These are phyloP conservation scores for Populus hybrid DNA, from an alignment of 441 rosid species.

Conservation along the genomic window DNA sequence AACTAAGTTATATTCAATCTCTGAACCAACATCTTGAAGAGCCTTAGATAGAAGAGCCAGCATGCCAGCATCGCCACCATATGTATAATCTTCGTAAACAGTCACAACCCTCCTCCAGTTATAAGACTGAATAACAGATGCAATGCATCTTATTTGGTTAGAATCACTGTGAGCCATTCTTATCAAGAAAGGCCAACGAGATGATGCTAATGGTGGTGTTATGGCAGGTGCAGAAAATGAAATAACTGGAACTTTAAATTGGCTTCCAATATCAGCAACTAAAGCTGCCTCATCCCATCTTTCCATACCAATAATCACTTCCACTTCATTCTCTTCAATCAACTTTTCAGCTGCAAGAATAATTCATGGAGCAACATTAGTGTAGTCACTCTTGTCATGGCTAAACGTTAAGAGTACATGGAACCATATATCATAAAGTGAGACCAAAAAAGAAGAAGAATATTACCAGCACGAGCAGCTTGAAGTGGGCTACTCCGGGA, in stretches of 20 bases:
- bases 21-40: constrained; percentile 27
- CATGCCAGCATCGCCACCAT: constrained; percentile 34
- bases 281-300: constrained; percentile 48
- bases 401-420: neutral
- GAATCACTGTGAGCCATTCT: constrained; percentile 30
- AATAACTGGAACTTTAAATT: constrained; percentile 35
- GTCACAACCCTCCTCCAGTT: constrained; percentile 36
- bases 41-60: constrained; percentile 27
- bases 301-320: constrained; percentile 43
- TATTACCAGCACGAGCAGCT: constrained; percentile 35
- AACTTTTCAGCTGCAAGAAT: constrained; percentile 35
- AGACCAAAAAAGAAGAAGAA: neutral
- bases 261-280: constrained; percentile 40
- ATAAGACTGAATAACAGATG: constrained; percentile 30
- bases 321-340: constrained; percentile 29
- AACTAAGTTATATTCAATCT: constrained; percentile 37
- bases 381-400: neutral
- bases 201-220: constrained; percentile 14
- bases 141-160: constrained; percentile 36
- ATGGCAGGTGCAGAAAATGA: constrained; percentile 38
- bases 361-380: neutral
- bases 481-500: constrained; percentile 29
- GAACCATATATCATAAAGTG: neutral
- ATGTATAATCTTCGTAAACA: constrained; percentile 39
- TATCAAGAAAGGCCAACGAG: constrained; percentile 43